Base-by-base conservation (phyloP, 371 early-diverging fungal species). In the Ordospora colligata region DNA sequence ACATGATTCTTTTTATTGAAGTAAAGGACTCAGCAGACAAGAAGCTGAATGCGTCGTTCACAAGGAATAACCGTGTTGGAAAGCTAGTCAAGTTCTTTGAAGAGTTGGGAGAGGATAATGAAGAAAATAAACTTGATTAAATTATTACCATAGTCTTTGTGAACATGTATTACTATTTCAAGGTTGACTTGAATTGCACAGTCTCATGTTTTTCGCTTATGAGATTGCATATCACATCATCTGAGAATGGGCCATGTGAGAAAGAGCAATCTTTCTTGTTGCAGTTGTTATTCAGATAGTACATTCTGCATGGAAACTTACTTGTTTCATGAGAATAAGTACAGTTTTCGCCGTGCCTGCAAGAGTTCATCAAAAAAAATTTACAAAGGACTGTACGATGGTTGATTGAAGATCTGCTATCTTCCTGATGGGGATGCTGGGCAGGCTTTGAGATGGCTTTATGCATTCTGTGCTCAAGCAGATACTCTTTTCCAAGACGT, bases 231-330 rank as follows among this genome's bases (percentile, higher is more conserved):
- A 64, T 74, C 8, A 66, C 75, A 52, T 74, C 75, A 12, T 74
- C 70, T 37, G 80, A 47, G 40, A 77, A 62, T n/a, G 83, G 81
- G 14, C 67, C 70, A 67, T 83, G 84, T 37, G 80, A 80, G 69
- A 81, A 81, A 49, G 67, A 49, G 50, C 84, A 83, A 58, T 78
- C 76, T 54, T 80, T 81, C 54, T 80, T 77, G 62, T 22, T 75
- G 63, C 84, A 83, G 52, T 76, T 81, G 11, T 73, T 73, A 62
- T 74, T 79, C 25, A 83, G 19, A 63, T 80, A 77, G 58, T 70
- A 80, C 7, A 77, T 76, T 67, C 80, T 79, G 67, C 84, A 83
- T 37, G 82, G 84, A 75, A 81, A 83, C 68, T 76, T 70, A 17
- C 72, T 65, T 66, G 73, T 58, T 65, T 83, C 79, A 53, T 83